Conservation (phyloP, 2,329 filamentous ascomycete genomes). For the Neonectria magnoliae region DNA sequence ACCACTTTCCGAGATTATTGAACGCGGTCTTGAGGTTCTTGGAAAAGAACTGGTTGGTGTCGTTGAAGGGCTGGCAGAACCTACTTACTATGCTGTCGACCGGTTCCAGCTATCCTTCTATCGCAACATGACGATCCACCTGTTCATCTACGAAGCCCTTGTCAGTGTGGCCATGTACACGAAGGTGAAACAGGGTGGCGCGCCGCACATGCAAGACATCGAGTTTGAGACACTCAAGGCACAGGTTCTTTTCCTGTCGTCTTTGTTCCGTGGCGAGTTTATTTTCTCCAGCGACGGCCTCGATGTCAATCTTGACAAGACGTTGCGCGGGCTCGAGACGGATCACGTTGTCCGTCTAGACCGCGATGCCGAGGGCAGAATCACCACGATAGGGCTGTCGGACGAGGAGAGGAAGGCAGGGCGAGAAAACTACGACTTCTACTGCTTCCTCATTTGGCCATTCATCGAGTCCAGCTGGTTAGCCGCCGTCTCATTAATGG, state of each 20-base stretch:
- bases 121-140: slow-evolving; percentile 98
- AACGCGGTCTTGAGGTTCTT: slow-evolving; percentile 89
- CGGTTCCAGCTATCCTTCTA: slow-evolving; percentile 98
- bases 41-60: slow-evolving; percentile 88
- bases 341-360: slow-evolving; percentile 80
- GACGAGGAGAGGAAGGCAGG: slow-evolving; percentile 80
- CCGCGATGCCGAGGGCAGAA: slow-evolving; percentile 62
- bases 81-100: slow-evolving; percentile 94
- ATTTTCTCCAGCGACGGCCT: slow-evolving; percentile 93
- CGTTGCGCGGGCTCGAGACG: slow-evolving; percentile 78
- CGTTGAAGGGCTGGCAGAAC: slow-evolving; percentile 82
- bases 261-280: slow-evolving; percentile 95
- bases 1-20: slow-evolving; percentile 82
- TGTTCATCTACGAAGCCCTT: slow-evolving; percentile 93
- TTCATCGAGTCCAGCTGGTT: slow-evolving; percentile 97
- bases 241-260: slow-evolving; percentile 90
- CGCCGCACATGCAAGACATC: slow-evolving; percentile 81
- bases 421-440: slow-evolving; percentile 96
- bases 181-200: slow-evolving; percentile 89
- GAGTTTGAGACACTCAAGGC: slow-evolving; percentile 75
- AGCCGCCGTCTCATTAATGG: slow-evolving; percentile 86
- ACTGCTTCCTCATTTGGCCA: slow-evolving; percentile 98
- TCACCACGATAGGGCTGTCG: slow-evolving; percentile 78
- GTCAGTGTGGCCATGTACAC: slow-evolving; percentile 93
- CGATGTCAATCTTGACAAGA: slow-evolving; percentile 81